Base-by-base conservation (phyloP, 1,284 basidiomycete species). In the Marasmius oreades region DNA sequence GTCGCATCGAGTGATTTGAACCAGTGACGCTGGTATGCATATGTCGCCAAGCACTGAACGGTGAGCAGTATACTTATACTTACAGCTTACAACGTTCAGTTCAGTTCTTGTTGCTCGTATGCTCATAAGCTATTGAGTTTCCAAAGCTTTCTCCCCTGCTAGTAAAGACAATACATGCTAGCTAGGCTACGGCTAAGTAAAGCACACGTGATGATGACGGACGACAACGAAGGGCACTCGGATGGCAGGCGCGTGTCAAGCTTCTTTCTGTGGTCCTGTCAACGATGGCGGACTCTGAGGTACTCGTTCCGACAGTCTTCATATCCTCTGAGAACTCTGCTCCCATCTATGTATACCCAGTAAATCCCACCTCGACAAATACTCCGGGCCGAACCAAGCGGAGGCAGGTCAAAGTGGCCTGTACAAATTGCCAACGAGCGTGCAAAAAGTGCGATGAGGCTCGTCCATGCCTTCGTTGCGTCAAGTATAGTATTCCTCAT, bases 381-480 rank as follows among this genome's bases (percentile, higher is more conserved):
- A 53, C 67, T 48, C 70, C 79, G 62, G 70, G 80, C 54, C 81
- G 85, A 61, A 77, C 85, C 33, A 93, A 93, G 72, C 88, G 91
- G 63, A 80, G 87, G 59, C 91, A 93, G 68, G 92, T 93, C 76
- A 93, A 93, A 82, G 93, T 92, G 64, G 91, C 91, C 54, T 93
- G 91, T 72, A 90, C 89, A 47, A 90, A 90, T 65, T 93, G 91
- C 69, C 91, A 93, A 72, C 91, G 90, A 70, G 88, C 92, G 1
- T 93, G 90, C 79, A 93, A 93, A 78, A 92, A 92, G 71, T 93
- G 92, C 70, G 92, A 93, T 73, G 89, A 92, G 65, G 89, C 87
- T 59, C 79, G 91, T 57, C 91, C 91, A 59, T 93, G 92, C 70
- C 84, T 90, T 61, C 86, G 91, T 62, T 93, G 91, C 65, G 85